Conservation (phyloP, 2,329 filamentous ascomycete genomes). For the Ophiostoma piceae region DNA sequence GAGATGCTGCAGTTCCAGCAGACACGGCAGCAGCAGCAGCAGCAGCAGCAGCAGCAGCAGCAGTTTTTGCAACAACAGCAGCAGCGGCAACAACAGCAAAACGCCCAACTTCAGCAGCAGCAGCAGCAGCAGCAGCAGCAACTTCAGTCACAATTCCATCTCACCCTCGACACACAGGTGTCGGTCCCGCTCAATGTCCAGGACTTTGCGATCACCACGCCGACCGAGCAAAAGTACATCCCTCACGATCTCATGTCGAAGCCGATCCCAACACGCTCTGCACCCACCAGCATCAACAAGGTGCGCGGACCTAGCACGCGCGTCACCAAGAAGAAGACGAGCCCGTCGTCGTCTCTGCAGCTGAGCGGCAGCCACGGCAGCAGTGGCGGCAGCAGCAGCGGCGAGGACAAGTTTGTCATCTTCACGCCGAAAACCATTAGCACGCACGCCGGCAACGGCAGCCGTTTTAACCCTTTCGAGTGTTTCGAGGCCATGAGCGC, state of each 20-base stretch:
- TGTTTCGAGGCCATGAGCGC: constrained; percentile 51
- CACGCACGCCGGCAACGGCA: constrained; percentile 40
- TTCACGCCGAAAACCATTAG: constrained; percentile 51
- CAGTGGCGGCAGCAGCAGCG: constrained; percentile 25
- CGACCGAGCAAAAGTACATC: neutral
- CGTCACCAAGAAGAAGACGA: constrained; percentile 43
- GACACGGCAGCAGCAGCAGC: constrained; percentile 14
- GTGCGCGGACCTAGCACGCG: constrained; percentile 38
- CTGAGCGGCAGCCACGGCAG: constrained; percentile 21
- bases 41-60: neutral
- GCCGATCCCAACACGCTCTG: constrained; percentile 16
- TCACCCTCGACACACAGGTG: neutral
- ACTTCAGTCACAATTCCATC: constrained; percentile 1
- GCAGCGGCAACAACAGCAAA: constrained; percentile 6
- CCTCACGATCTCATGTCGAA: constrained; percentile 16
- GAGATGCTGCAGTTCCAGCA: constrained; percentile 18
- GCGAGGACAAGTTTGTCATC: constrained; percentile 49
- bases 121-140: constrained; percentile 15
- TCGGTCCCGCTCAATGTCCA: neutral
- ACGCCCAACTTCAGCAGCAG: neutral
- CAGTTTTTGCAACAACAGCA: constrained; percentile 20
- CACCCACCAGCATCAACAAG: constrained; percentile 38
- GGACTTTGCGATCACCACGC: neutral
- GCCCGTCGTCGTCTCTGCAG: constrained; percentile 23
- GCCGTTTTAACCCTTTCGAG: constrained; percentile 48